Conservation (phyloP, 768 basidiomycete species). For the Paxillus ammoniavirescens region DNA sequence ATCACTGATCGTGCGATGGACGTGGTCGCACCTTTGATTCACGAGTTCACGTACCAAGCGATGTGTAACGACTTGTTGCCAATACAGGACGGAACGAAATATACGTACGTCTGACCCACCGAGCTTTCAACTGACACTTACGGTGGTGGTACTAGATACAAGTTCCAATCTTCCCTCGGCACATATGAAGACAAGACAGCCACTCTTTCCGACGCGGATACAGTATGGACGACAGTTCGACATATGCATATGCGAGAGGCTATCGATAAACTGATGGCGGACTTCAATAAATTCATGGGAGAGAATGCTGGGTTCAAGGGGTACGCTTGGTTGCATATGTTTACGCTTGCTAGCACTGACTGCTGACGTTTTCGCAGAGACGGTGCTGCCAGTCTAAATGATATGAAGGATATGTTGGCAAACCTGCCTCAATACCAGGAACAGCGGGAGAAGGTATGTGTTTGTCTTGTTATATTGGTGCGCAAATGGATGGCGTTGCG, state of each 20-base stretch:
- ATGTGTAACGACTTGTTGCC: slow-evolving; percentile 95
- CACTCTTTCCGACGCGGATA: slow-evolving; percentile 80
- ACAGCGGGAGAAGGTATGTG: slow-evolving; percentile 82
- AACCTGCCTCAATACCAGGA: slow-evolving; percentile 93
- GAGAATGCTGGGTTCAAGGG: slow-evolving; percentile 96
- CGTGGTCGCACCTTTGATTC: slow-evolving; percentile 82
- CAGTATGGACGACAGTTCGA: slow-evolving; percentile 88
- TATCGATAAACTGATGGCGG: slow-evolving; percentile 93
- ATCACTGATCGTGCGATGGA: slow-evolving; percentile 99
- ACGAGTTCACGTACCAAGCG: slow-evolving; percentile 99
- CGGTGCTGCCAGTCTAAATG: slow-evolving; percentile 84
- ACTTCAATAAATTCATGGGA: slow-evolving; percentile 91
- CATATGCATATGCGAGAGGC: slow-evolving; percentile 99
- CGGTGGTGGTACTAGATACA: slow-evolving; percentile 58
- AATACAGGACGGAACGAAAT: slow-evolving; percentile 82
- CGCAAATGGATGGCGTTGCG: not conserved
- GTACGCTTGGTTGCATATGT: slow-evolving; percentile 39
- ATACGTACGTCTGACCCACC: slow-evolving; percentile 58
- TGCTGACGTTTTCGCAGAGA: slow-evolving; percentile 42
- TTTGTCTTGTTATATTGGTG: not conserved
- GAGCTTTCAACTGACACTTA: not conserved
- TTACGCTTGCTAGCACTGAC: not conserved
- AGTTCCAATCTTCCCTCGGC: slow-evolving; percentile 88
- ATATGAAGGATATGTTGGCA: slow-evolving; percentile 99
- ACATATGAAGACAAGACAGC: slow-evolving; percentile 87